Base-by-base conservation (phyloP, 768 basidiomycete species). In the Podaxis sp. region DNA sequence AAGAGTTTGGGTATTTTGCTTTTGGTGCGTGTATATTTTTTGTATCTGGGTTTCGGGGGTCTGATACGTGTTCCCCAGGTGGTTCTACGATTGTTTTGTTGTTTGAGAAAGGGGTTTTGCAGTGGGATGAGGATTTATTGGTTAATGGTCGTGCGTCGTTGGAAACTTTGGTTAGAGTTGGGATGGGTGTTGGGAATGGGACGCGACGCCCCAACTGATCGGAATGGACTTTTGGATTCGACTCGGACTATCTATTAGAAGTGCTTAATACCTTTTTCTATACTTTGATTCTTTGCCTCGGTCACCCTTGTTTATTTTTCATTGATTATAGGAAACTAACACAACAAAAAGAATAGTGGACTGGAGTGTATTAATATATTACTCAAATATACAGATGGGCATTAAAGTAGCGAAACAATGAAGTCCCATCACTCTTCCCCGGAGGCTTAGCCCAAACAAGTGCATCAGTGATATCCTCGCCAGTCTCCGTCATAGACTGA, bases 1-100 rank as follows among this genome's bases (percentile, higher is more conserved):
- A 98, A 63, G 96, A 98, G 69, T 84, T 96, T 68, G 92, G 94
- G 1, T 96, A 92, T 70, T 98, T 98, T 68, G 95, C 94, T 0
- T 98, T 98, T 67, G 96, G 95, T 91, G 56, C 3, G 85, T 76
- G 85, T 76, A 18, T 5, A 54, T 28, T 61, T 52, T 63, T 47
- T n/a, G 63, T 37, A n/a, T 13, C 11, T 21, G 7, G 16, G 14
- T 44, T n/a, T 44, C 9, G 1, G 1, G 32, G 28, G 11, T 13
- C 32, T 13, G 11, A 25, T 23, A n/a, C 32, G 57, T 35, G 28
- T 32, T 40, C 23, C 18, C 27, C 59, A 93, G 91, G 93, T 58
- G 95, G 94, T 1, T 95, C 93, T 28, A 95, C 95, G 10, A 91
- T 97, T 63, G 95, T 98, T 42, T 74, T 92, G 47, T 72, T 98